phyloP scores from a whole-genome alignment of 2,329 filamentous ascomycete genomes.

The Paraconiothyrium brasiliense region DNA sequence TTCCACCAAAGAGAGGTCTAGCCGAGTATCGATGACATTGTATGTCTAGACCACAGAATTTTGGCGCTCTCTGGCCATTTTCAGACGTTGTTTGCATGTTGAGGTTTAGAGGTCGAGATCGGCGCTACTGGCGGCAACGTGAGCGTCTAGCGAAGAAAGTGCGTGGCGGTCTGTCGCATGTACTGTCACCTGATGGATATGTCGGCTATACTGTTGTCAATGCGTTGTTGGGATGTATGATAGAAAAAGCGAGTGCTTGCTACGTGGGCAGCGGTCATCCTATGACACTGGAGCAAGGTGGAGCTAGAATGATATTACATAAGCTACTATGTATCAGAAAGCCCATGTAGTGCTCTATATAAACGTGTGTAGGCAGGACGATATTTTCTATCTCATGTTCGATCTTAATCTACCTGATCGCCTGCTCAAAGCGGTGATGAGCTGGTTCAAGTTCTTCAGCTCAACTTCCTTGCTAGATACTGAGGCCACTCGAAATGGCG shows the following conservation, averaged over 20 bases:
- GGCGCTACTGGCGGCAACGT: conserved; percentile 4
- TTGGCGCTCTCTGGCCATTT: background rate
- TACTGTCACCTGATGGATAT: background rate
- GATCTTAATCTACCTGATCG: too few species aligned
- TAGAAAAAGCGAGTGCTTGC: background rate
- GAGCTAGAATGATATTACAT: background rate
- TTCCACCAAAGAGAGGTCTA: background rate
- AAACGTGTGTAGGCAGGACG: too few species aligned
- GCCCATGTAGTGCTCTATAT: too few species aligned
- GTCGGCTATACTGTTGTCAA: background rate
- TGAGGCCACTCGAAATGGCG: too few species aligned
- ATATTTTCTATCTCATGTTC: too few species aligned
- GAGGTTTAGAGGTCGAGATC: background rate
- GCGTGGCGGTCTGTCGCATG: background rate
- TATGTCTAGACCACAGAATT: background rate
- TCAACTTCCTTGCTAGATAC: too few species aligned
- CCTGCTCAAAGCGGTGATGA: too few species aligned
- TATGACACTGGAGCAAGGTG: background rate
- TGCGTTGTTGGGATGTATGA: conserved; percentile 1
- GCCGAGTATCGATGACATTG: background rate
- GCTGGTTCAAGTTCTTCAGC: too few species aligned
- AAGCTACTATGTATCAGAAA: background rate
- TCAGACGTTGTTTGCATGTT: background rate
- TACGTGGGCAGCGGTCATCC: background rate
- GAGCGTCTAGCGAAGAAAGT: background rate